Evolutionary conservation across 192 early-diverging fungal genomes (phyloP), one percentile per base, ranked within the genome.

Genomic region (Podila clonocystis): DNA sequence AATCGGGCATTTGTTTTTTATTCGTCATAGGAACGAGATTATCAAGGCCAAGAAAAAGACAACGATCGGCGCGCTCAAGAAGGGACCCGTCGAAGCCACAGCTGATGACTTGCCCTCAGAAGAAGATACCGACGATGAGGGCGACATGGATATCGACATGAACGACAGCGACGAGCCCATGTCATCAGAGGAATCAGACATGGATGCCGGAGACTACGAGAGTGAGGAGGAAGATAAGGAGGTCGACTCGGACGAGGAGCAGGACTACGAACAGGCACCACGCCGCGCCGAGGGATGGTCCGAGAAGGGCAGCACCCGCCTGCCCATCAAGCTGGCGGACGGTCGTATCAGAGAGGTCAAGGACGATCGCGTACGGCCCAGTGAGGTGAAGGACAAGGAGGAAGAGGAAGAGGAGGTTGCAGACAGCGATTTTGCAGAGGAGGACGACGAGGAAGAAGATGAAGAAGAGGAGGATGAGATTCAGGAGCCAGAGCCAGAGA

Each of bases 271-370:
- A 73, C 75, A 70, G 55, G 82, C 73, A 58, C 89, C 91, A 12
- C 85, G 92, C 62, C 64, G 74, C 36, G 71, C 85, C n/a, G 74
- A 77, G 15, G 88, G 88, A 36, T 91, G 89, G 91, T 82, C 75
- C 22, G 73, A 82, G 49, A 86, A 89, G 52, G 88, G 89, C 22
- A 85, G 85, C 63, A 88, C 84, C n/a, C 84, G 89, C 38, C 68
- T 95, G 61, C 94, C 94, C 4, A 92, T 93, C 79, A 93, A 91
- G 64, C 79, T 89, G 20, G 78, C 90, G 2, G 88, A 89, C 68
- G 92, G 94, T 50, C 82, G 85, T 41, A 65, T 93, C 31, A 74
- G 84, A 69, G 78, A 86, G 29, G 74, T 88, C 17, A 85, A 83
- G 41, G 77, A 83, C 58, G 65, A 76, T 22, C 63, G 72, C n/a